Evolutionary conservation across 2,329 filamentous ascomycete species (phyloP).

Genomic region (Trichoderma pleuroti): DNA sequence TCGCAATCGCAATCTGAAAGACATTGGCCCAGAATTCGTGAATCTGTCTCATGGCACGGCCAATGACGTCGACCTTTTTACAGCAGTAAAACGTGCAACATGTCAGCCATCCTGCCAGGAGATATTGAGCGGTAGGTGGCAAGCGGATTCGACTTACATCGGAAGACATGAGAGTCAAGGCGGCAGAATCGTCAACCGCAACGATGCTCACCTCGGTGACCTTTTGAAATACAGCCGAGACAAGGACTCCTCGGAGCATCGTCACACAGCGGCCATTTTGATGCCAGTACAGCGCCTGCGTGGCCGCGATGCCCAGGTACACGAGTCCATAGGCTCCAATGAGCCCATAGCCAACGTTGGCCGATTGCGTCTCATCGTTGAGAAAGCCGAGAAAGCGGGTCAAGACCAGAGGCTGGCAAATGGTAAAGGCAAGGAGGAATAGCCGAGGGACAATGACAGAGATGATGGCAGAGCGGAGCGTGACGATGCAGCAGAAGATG

Average conservation of each 20-base stretch:
- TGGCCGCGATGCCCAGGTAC: slow-evolving; percentile 32
- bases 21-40: slow-evolving; percentile 38
- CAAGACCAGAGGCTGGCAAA: slow-evolving; percentile 38
- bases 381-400: slow-evolving; percentile 29
- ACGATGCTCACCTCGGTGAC: slow-evolving; percentile 31
- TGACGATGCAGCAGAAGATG: slow-evolving; percentile 26
- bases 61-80: slow-evolving; percentile 36
- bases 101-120: neutral
- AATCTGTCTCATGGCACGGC: slow-evolving; percentile 34
- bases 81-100: neutral
- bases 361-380: slow-evolving; percentile 25
- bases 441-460: slow-evolving; percentile 33
- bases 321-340: slow-evolving; percentile 34
- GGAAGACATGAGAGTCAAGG: slow-evolving; percentile 42
- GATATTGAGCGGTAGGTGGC: neutral
- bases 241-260: slow-evolving; percentile 31
- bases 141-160: slow-evolving; percentile 28
- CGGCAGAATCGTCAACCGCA: slow-evolving; percentile 31
- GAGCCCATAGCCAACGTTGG: slow-evolving; percentile 31
- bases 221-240: slow-evolving; percentile 33
- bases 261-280: slow-evolving; percentile 33
- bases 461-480: slow-evolving; percentile 30
- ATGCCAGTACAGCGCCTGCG: slow-evolving; percentile 25
- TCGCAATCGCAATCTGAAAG: slow-evolving; percentile 34
- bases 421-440: slow-evolving; percentile 34